Evolutionary conservation across 768 basidiomycete genomes (phyloP).

Genomic region (Lentinula sp.): DNA sequence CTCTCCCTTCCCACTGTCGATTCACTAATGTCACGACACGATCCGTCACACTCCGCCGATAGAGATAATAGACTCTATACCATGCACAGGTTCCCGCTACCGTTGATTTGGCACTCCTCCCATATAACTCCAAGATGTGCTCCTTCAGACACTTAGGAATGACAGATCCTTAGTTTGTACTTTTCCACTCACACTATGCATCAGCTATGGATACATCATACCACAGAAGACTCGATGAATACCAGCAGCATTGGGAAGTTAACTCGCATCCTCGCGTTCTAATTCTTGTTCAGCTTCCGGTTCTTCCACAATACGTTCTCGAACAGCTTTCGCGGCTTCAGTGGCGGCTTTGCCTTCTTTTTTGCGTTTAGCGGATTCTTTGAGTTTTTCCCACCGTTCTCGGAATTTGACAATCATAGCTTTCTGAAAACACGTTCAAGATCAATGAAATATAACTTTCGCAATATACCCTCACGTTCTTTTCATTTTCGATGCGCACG

Average conservation of each 20-base stretch:
- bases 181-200: neutral
- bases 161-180: neutral
- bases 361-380: conserved; percentile 83
- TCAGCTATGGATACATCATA: neutral
- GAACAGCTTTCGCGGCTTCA: conserved; percentile 37
- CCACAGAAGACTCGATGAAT: neutral
- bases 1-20: neutral
- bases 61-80: too few species aligned
- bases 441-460: neutral
- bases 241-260: neutral
- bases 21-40: neutral
- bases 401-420: conserved; percentile 76
- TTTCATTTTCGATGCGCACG: conserved; percentile 69
- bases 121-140: neutral
- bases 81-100: neutral
- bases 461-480: conserved; percentile 49
- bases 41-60: neutral
- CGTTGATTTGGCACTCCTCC: neutral
- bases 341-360: conserved; percentile 65
- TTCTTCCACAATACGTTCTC: conserved; percentile 66
- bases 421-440: conserved; percentile 45
- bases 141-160: neutral
- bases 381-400: conserved; percentile 86
- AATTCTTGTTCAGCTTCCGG: conserved; percentile 53
- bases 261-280: neutral